Evolutionary conservation across 768 basidiomycete genomes (phyloP).

Genomic region (Rhodotorula sphaerocarpa): DNA sequence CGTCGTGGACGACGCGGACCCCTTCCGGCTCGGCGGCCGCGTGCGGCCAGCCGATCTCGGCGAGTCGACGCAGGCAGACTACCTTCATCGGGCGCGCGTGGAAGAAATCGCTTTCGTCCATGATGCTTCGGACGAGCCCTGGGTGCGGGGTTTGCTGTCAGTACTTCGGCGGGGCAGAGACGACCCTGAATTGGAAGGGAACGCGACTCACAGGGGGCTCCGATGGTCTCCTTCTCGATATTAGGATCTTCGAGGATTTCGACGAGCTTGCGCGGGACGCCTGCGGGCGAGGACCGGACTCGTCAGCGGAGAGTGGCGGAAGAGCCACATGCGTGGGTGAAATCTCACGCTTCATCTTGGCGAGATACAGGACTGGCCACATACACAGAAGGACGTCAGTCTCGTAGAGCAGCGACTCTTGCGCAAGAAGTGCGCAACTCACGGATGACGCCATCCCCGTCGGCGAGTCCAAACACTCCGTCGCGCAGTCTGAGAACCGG

Average conservation of each 20-base stretch:
- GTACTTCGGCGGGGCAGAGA: too few relatives aligned
- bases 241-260: neutral
- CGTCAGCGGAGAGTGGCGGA: neutral
- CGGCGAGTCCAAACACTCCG: neutral
- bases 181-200: too few relatives aligned
- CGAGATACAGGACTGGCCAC: neutral
- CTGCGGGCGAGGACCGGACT: neutral
- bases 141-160: neutral
- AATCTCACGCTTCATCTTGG: constrained; percentile 3
- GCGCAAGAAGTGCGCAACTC: neutral
- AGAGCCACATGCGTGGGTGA: too few relatives aligned
- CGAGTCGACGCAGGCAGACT: neutral
- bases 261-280: neutral
- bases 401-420: neutral
- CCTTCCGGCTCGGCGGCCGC: neutral
- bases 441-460: neutral
- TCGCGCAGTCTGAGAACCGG: neutral
- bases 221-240: constrained; percentile 1
- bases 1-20: neutral
- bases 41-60: neutral
- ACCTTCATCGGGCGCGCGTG: neutral
- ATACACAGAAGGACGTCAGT: neutral
- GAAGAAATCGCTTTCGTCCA: neutral
- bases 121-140: neutral
- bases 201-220: neutral